Conservation (phyloP, 768 basidiomycete species). For the Collybiopsis luxurians region DNA sequence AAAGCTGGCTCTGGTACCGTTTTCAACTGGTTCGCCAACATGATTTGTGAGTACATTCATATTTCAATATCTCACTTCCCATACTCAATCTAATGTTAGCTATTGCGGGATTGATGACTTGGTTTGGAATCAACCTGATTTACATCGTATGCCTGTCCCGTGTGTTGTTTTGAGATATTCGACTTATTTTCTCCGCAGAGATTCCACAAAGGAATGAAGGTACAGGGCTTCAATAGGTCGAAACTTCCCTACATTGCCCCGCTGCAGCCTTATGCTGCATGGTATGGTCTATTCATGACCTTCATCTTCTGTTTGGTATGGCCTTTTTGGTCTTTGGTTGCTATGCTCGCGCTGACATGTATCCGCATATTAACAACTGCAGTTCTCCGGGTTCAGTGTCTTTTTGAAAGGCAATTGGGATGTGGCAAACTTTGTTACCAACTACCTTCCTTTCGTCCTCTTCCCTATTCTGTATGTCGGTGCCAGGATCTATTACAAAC, state of each 20-base stretch:
- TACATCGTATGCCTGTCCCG: constrained; percentile 40
- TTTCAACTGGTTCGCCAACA: constrained; percentile 78
- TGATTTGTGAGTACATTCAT: constrained; percentile 48
- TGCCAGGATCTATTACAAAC: constrained; percentile 53
- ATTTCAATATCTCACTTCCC: constrained; percentile 43
- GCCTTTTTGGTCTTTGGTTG: constrained; percentile 4
- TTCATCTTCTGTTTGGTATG: constrained; percentile 63
- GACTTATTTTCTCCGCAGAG: constrained; percentile 36
- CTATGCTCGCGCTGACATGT: neutral
- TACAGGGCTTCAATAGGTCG: constrained; percentile 71
- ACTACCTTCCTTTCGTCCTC: constrained; percentile 67
- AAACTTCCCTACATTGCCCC: constrained; percentile 67
- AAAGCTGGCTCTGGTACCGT: constrained; percentile 63
- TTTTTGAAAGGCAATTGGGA: constrained; percentile 50
- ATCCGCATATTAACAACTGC: constrained; percentile 41
- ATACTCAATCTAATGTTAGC: constrained; percentile 30
- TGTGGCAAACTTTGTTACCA: constrained; percentile 74
- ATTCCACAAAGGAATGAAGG: constrained; percentile 81
- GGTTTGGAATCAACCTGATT: constrained; percentile 75
- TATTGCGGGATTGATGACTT: constrained; percentile 65
- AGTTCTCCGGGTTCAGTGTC: constrained; percentile 55
- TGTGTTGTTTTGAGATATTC: too few species aligned
- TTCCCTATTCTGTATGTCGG: constrained; percentile 76
- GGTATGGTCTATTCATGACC: constrained; percentile 42
- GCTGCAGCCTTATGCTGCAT: constrained; percentile 72